A percentile compares a stretch with the other conserved stretches of the same genome.
phyloP scores from a whole-genome alignment of 2,329 filamentous ascomycete genomes.

The Ascochyta lentis region DNA sequence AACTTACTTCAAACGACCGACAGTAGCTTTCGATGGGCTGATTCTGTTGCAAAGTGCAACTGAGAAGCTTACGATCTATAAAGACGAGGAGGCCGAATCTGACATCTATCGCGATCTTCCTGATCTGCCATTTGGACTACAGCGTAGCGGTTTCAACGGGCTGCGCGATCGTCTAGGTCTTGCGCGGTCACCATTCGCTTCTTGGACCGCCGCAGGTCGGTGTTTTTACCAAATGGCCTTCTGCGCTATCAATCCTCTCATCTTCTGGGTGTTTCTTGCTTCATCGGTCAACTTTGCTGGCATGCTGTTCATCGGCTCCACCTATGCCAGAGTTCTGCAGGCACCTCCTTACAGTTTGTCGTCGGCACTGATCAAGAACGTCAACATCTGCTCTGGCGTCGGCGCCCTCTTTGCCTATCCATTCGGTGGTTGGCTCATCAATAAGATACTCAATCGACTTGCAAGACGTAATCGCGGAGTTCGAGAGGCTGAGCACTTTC shows the following conservation, averaged over 20 bases:
- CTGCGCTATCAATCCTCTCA: constrained; percentile 37
- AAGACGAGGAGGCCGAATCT: constrained; percentile 37
- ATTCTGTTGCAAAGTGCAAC: constrained; percentile 49
- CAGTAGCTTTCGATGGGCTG: constrained; percentile 52
- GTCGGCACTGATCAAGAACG: constrained; percentile 17
- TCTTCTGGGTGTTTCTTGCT: constrained; percentile 42
- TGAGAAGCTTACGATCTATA: constrained; percentile 50
- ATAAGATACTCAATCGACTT: constrained; percentile 25
- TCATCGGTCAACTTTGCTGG: constrained; percentile 35
- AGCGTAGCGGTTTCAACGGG: constrained; percentile 11
- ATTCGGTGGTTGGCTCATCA: constrained; percentile 14
- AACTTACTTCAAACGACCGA: constrained; percentile 52
- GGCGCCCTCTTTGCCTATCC: constrained; percentile 31
- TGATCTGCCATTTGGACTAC: constrained; percentile 11
- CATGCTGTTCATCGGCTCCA: constrained; percentile 41
- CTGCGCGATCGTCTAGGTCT: constrained; percentile 29
- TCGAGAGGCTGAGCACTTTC: constrained; percentile 42
- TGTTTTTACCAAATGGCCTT: constrained; percentile 40
- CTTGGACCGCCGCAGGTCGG: constrained; percentile 32
- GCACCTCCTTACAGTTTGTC: constrained; percentile 33
- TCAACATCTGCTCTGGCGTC: constrained; percentile 29
- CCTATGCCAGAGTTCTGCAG: constrained; percentile 29
- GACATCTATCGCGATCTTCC: constrained; percentile 36
- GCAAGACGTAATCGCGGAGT: constrained; percentile 36
- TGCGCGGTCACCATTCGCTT: constrained; percentile 31